Base-by-base conservation (phyloP, 2,329 filamentous ascomycete genomes). In the Trichoderma brevicompactum region DNA sequence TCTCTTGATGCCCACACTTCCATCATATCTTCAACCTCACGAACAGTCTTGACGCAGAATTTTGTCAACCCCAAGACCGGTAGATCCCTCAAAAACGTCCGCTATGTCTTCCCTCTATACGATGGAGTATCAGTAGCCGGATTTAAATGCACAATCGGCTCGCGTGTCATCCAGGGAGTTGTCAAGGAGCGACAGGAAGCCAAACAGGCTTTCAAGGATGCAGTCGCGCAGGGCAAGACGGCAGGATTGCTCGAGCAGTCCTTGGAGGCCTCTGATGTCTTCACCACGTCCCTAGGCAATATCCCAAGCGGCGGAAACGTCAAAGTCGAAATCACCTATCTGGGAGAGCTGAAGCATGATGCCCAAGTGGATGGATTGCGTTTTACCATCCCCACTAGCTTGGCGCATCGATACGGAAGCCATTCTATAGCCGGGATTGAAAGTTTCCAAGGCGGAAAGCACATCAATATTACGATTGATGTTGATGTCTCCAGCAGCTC, bases 261-360 rank as follows among this genome's bases (percentile, higher is more conserved):
- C 0, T 79, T 80, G 0, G 77, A 84, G 17, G 81, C 87, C 1
- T 80, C 84, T 2, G 90, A 92, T 72, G 84, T 90, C 36, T 92
- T 92, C 73, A 85, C 82, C 4, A 89, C 88, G 0, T 86, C 82
- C 0, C 77, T 93, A 1, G 89, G 89, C 9, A 92, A 91, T 68
- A 82, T 92, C 0, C 86, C 88, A 0, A 81, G 85, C 0, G 81
- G 80, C 0, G 82, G 83, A 15, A 82, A 79, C 40, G 77, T 91
- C 40, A 73, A 81, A 7, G 83, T 92, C 7, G 81, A 88, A 10
- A 85, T 92, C 64, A 85, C 80, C 0, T 92, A 90, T 67, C 80
- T 91, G 5, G 87, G 87, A 2, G 89, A 92, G 73, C 80, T 92
- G 62, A 91, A 91, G 76, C 87, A 92, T 69, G 89, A 92, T 71